Evolutionary conservation across 2,329 filamentous ascomycete species (phyloP).

Genomic region (Fusarium floridanum): DNA sequence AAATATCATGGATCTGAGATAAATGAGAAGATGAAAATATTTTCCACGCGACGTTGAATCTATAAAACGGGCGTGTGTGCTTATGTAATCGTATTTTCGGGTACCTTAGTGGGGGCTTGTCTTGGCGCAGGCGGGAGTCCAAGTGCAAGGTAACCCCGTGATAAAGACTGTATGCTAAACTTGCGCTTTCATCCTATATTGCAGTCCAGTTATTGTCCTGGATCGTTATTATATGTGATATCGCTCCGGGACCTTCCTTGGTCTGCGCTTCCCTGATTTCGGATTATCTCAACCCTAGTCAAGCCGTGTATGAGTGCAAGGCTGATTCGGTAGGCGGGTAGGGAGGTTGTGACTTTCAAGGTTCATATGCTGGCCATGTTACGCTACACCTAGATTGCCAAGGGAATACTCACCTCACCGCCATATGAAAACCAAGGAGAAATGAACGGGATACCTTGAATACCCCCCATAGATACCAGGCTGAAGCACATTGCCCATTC

Average conservation of each 20-base stretch:
- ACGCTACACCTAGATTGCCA: background rate
- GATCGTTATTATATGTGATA: background rate
- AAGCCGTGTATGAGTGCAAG: background rate
- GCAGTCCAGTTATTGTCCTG: background rate
- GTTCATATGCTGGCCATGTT: background rate
- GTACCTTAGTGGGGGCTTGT: background rate
- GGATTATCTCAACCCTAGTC: background rate
- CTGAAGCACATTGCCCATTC: background rate
- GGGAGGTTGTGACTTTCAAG: background rate
- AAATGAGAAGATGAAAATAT: conserved; percentile 21
- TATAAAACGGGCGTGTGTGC: conserved; percentile 16
- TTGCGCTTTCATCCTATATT: background rate
- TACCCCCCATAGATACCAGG: background rate
- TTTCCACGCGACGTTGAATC: conserved; percentile 26
- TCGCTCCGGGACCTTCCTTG: background rate
- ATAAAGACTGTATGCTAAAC: background rate
- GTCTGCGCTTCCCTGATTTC: background rate
- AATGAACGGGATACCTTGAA: background rate
- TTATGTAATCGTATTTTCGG: conserved; percentile 37
- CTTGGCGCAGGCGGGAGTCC: background rate
- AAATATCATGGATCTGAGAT: background rate
- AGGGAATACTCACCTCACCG: background rate
- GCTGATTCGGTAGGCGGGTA: too few species aligned
- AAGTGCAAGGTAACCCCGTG: background rate
- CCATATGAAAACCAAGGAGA: background rate